Evolutionary conservation across 2,329 filamentous ascomycete genomes (phyloP).

Genomic region (Aspergillus phoenicis): DNA sequence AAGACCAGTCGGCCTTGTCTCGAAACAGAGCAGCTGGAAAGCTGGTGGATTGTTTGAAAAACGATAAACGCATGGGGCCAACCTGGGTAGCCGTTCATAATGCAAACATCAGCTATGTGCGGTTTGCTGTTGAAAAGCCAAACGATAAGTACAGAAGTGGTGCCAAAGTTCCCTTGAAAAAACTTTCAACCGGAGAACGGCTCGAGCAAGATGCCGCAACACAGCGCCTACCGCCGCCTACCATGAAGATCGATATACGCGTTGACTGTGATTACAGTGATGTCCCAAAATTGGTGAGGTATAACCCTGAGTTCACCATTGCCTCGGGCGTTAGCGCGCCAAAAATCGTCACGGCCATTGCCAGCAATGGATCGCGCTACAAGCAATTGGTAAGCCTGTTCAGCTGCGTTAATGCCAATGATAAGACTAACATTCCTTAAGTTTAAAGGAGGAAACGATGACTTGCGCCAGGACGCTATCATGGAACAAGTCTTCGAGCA

Average conservation of each 20-base stretch:
- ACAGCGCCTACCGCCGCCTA: slow-evolving; percentile 80
- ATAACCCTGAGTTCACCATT: slow-evolving; percentile 77
- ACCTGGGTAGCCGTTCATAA: slow-evolving; percentile 74
- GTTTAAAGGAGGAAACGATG: slow-evolving; percentile 94
- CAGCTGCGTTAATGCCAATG: neutral
- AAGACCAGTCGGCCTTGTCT: slow-evolving; percentile 73
- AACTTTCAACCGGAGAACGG: slow-evolving; percentile 63
- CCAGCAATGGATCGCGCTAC: slow-evolving; percentile 75
- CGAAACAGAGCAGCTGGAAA: slow-evolving; percentile 72
- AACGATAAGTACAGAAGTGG: slow-evolving; percentile 69
- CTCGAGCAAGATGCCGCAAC: slow-evolving; percentile 65
- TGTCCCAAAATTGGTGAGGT: slow-evolving; percentile 72
- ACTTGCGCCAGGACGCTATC: slow-evolving; percentile 93
- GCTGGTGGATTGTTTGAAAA: slow-evolving; percentile 64
- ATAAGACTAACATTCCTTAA: slow-evolving; percentile 32
- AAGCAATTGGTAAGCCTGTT: slow-evolving; percentile 71
- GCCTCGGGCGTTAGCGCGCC: slow-evolving; percentile 89
- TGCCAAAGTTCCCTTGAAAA: slow-evolving; percentile 64
- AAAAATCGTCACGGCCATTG: slow-evolving; percentile 84
- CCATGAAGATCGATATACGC: slow-evolving; percentile 78
- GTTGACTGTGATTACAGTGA: slow-evolving; percentile 73
- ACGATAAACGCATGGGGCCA: slow-evolving; percentile 52
- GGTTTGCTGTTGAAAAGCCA: slow-evolving; percentile 48
- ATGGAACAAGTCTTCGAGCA: slow-evolving; percentile 99
- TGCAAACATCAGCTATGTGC: slow-evolving; percentile 67